Evolutionary conservation across 75 land plant species (phyloP), one percentile per base, ranked within the genome.

Genomic region (Azolla pinnata): DNA sequence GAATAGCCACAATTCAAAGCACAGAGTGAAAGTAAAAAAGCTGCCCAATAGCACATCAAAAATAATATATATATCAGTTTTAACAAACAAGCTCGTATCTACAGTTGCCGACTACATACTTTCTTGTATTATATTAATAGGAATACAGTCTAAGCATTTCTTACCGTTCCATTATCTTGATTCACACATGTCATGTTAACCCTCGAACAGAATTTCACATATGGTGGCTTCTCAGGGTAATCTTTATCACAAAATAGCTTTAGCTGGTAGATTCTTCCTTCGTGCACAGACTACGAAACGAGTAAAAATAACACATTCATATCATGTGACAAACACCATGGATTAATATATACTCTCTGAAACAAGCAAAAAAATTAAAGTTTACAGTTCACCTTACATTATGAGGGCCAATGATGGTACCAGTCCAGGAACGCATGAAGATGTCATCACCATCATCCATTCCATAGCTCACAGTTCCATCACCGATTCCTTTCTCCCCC

Each of bases 131-230:
- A n/a, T n/a, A n/a, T n/a, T n/a, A n/a, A n/a, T n/a, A n/a, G n/a
- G n/a, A n/a, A n/a, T n/a, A n/a, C n/a, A n/a, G n/a, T n/a, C n/a
- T n/a, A n/a, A n/a, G n/a, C n/a, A n/a, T n/a, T n/a, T n/a, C 33
- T 74, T 70, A 87, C 90, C 83, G 73, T 35, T 62, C 90, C 90
- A 60, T 79, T 86, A 51, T 86, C 87, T 26, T 65, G 75, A 57
- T 86, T 80, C 34, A 86, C 87, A 64, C 81, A 81, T 24, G 81
- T 80, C 90, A 87, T 87, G 59, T 83, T 87, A 52, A 87, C 79
- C 40, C 84, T 75, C 2, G 83, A 70, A 31, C 72, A 83, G 47
- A 86, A 86, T 46, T 75, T 62, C 7, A 86, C 90, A 57, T 64
- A 65, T 20, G 90, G 90, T 10, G 90, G 84, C 21, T 68, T 81